phyloP scores from a whole-genome alignment of 805 yeast genomes.

The Saturnispora dispora region DNA sequence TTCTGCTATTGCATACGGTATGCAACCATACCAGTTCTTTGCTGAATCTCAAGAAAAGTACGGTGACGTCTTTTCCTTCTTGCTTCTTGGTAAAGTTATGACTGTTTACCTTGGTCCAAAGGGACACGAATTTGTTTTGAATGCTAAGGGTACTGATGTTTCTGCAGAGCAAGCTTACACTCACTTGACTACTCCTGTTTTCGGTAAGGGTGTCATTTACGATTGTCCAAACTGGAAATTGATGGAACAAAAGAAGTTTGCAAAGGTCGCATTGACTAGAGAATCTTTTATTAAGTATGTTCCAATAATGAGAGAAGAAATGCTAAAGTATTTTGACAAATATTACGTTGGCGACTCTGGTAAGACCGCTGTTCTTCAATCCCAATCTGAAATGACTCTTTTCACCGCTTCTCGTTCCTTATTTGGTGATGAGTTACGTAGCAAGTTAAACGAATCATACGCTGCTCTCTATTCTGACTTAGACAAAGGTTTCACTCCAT shows the following conservation, averaged over 20 bases:
- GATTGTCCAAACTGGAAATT: conserved; percentile 90
- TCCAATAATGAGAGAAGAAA: conserved; percentile 78
- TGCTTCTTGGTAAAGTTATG: conserved; percentile 83
- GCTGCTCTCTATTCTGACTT: conserved; percentile 83
- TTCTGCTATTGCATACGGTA: conserved; percentile 80
- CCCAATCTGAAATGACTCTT: conserved; percentile 92
- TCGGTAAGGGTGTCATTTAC: conserved; percentile 94
- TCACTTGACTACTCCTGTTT: conserved; percentile 98
- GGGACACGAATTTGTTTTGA: conserved; percentile 94
- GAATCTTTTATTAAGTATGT: conserved; percentile 81
- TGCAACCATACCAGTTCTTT: conserved; percentile 89
- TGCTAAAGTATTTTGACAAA: conserved; percentile 50
- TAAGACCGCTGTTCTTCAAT: conserved; percentile 56
- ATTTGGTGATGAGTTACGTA: conserved; percentile 87
- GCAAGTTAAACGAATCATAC: conserved; percentile 68
- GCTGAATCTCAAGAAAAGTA: conserved; percentile 66
- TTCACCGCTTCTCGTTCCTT: conserved; percentile 92
- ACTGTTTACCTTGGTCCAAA: conserved; percentile 95
- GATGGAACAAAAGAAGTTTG: conserved; percentile 98
- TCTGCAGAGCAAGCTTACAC: conserved; percentile 94
- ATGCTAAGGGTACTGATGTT: conserved; percentile 81
- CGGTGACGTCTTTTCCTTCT: conserved; percentile 90
- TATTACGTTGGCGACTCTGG: conserved; percentile 41
- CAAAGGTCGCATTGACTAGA: conserved; percentile 77
- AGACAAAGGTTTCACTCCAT: conserved; percentile 94